A percentile compares a stretch with the other conserved stretches of the same genome.
Conservation (phyloP, 805 yeast genomes). For the Sugiyamaella chiloensis region DNA sequence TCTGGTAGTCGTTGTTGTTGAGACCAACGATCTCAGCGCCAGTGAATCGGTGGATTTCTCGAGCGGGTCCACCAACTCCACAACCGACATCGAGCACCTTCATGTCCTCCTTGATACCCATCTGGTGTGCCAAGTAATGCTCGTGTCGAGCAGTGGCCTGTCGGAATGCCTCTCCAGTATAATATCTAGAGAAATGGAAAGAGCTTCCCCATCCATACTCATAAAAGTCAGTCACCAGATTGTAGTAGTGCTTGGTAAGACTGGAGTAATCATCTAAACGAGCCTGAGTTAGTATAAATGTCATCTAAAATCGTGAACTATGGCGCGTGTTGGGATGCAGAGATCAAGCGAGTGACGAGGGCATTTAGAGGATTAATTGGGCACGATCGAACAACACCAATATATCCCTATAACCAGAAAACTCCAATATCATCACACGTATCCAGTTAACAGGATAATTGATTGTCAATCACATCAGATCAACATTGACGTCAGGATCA, state of each 20-base stretch:
- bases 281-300: conserved; percentile 21
- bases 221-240: conserved; percentile 95
- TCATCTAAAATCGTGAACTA: no score
- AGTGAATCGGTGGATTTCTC: conserved; percentile 91
- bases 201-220: conserved; percentile 99
- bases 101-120: conserved; percentile 74
- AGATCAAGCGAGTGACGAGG: no score
- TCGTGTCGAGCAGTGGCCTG: conserved; percentile 95
- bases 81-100: conserved; percentile 96
- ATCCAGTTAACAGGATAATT: no score
- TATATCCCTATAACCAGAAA: no score
- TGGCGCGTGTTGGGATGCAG: no score
- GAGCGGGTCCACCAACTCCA: conserved; percentile 99
- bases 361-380: no score
- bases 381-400: no score
- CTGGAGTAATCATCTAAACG: conserved; percentile 85
- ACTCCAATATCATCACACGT: no score
- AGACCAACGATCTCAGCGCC: conserved; percentile 83
- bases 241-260: conserved; percentile 92
- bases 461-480: no score
- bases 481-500: no score
- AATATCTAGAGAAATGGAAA: conserved; percentile 94
- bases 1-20: conserved; percentile 94
- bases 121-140: conserved; percentile 86
- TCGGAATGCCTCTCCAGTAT: conserved; percentile 86